Base-by-base conservation (phyloP, 805 yeast genomes). In the Suhomyces sp. region DNA sequence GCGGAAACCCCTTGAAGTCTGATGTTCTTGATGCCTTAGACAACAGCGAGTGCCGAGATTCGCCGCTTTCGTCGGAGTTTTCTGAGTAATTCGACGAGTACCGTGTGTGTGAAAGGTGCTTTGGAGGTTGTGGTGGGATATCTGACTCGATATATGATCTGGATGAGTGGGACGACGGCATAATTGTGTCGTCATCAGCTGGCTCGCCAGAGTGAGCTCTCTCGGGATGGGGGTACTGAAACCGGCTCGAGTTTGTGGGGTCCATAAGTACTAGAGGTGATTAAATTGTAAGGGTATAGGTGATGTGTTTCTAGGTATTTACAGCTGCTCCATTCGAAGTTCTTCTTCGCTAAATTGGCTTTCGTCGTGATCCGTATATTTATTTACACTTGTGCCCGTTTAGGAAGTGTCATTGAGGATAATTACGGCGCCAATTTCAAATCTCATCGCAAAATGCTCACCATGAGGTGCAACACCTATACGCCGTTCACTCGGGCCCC, bases 401-500 rank as follows among this genome's bases (percentile, higher is more conserved):
- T 51, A 29, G 60, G 60, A 53, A 57, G 50, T 41, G 58, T 46
- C 27, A 57, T 57, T 50, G 50, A 35, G 33, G 22, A 38, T 38
- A 17, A 2, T 38, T 38, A 4, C 2, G 13, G 23, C 24, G 6
- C 22, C 23, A 38, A 38, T 38, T 38, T 38, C 49, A 49, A 31
- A 38, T 17, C 41, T 38, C 42, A 38, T 38, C 42, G 22, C 22
- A 36, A 6, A 23, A 38, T 19, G 13, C 13, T 38, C 42, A 9
- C 42, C 42, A 38, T 38, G 42, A 38, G 24, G 42, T 38, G 42
- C 24, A 38, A 38, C 33, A 29, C n/a, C 22, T 19, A 38, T 8
- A 31, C 17, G 40, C 22, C 45, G 36, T 54, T 61, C 47, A 54
- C 63, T 15, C 52, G 55, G 31, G 45, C 45, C 5, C 72, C 72